A percentile compares a stretch with the other conserved stretches of the same genome.
Conservation (phyloP, 2,329 filamentous ascomycete genomes). For the Curvularia spicifera region DNA sequence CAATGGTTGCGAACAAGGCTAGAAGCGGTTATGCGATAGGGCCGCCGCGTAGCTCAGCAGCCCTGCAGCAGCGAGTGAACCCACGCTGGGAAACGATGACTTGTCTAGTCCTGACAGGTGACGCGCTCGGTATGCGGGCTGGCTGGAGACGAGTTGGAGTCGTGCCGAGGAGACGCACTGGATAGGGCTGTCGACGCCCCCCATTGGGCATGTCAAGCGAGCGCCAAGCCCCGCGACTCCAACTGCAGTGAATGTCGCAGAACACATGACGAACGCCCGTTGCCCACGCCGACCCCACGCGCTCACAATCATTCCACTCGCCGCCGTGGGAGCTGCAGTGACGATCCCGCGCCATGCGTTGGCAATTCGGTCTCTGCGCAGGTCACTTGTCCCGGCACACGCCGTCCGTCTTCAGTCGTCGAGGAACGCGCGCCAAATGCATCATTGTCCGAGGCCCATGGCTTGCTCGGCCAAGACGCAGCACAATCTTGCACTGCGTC, state of each 20-base stretch:
- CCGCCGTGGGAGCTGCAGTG: conserved; percentile 2
- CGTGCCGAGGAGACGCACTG: conserved; percentile 14
- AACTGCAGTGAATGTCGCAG: conserved; percentile 27
- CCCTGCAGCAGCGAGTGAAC: conserved; percentile 11
- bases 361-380: conserved; percentile 12
- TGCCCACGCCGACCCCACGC: conserved; percentile 23
- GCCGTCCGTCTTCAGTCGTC: not conserved
- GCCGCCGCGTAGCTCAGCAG: conserved; percentile 1
- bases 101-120: conserved; percentile 21
- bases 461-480: conserved; percentile 39
- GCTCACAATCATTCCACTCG: conserved; percentile 6
- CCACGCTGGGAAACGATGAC: conserved; percentile 3
- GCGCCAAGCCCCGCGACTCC: conserved; percentile 24
- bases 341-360: conserved; percentile 17
- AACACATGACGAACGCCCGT: conserved; percentile 14
- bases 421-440: conserved; percentile 8
- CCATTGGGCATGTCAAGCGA: conserved; percentile 30
- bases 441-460: conserved; percentile 23
- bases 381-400: not conserved
- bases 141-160: conserved; percentile 16
- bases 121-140: conserved; percentile 23
- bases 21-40: conserved; percentile 1
- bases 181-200: conserved; percentile 1
- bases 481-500: conserved; percentile 28
- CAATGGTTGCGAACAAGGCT: conserved; percentile 9